Evolutionary conservation across 1,284 basidiomycete species (phyloP).

Genomic region (Mycosarcoma maydis): DNA sequence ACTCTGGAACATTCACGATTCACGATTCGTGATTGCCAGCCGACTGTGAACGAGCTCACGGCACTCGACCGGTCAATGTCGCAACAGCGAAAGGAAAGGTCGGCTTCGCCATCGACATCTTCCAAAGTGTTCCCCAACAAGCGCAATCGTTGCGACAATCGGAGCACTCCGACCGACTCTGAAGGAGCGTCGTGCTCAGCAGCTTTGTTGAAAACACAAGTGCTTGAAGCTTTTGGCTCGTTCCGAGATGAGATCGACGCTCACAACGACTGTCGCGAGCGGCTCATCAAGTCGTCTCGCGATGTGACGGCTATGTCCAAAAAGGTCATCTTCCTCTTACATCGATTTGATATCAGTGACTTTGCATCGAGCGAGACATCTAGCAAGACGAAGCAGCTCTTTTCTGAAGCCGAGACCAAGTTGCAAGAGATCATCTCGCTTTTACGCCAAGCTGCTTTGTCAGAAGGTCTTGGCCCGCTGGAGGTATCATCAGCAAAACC

Average conservation of each 20-base stretch:
- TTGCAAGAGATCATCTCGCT: conserved; percentile 77
- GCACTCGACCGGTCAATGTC: conserved; percentile 7
- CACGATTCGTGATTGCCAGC: no score
- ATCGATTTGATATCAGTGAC: conserved; percentile 71
- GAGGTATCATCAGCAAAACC: not conserved
- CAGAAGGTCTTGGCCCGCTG: conserved; percentile 49
- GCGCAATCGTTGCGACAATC: conserved; percentile 20
- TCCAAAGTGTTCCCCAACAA: conserved; percentile 19
- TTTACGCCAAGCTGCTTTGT: conserved; percentile 73
- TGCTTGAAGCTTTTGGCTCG: conserved; percentile 31
- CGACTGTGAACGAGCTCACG: no score
- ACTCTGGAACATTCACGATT: no score
- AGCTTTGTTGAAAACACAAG: conserved; percentile 1
- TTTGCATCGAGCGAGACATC: conserved; percentile 16
- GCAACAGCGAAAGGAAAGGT: conserved; percentile 1
- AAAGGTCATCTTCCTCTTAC: conserved; percentile 91
- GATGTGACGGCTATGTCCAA: conserved; percentile 94
- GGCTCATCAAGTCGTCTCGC: conserved; percentile 80
- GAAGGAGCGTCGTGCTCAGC: not conserved
- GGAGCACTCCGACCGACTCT: not conserved
- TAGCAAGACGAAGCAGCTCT: conserved; percentile 67
- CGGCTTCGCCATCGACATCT: conserved; percentile 13
- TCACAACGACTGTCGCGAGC: conserved; percentile 71
- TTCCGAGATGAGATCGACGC: conserved; percentile 62
- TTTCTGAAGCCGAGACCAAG: conserved; percentile 74